These are phyloP conservation scores for Mimosa pudica DNA, from an alignment of 306 rosid genomes.

Conservation along the genomic window DNA sequence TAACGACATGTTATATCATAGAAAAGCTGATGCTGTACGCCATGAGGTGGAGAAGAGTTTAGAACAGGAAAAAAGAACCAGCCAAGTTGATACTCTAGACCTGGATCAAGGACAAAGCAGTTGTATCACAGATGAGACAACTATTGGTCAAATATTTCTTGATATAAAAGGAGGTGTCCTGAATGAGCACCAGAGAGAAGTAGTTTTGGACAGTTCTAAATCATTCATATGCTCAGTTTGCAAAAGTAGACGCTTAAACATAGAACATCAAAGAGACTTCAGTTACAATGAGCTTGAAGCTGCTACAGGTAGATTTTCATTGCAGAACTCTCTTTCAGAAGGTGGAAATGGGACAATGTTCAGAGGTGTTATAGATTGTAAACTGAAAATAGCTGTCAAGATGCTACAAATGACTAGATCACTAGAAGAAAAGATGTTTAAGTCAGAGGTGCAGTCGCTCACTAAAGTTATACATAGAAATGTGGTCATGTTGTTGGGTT, in stretches of 20 bases:
- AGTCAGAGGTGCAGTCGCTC: slow-evolving; percentile 51
- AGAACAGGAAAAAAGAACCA: slow-evolving; percentile 7
- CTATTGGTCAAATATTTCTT: background rate
- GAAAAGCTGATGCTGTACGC: background rate
- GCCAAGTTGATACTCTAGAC: background rate
- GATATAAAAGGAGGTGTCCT: background rate
- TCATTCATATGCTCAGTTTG: slow-evolving; percentile 41
- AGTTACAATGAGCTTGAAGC: slow-evolving; percentile 44
- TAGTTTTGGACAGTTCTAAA: slow-evolving; percentile 11
- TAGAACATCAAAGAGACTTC: slow-evolving; percentile 49
- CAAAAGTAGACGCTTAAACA: slow-evolving; percentile 43
- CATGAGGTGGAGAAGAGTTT: background rate
- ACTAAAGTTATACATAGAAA: slow-evolving; percentile 56
- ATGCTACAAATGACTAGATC: slow-evolving; percentile 43
- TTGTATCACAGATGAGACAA: background rate
- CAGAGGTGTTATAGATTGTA: slow-evolving; percentile 42
- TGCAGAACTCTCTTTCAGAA: slow-evolving; percentile 45
- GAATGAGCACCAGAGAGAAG: background rate
- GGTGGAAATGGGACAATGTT: slow-evolving; percentile 44
- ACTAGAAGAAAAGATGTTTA: slow-evolving; percentile 49
- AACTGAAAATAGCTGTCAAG: slow-evolving; percentile 54
- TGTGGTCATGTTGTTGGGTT: slow-evolving; percentile 60
- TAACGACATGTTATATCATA: background rate
- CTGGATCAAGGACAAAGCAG: background rate
- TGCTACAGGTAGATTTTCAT: slow-evolving; percentile 51